Base-by-base conservation (phyloP, 257 asterid genomes). In the Gentiana macrophylla region DNA sequence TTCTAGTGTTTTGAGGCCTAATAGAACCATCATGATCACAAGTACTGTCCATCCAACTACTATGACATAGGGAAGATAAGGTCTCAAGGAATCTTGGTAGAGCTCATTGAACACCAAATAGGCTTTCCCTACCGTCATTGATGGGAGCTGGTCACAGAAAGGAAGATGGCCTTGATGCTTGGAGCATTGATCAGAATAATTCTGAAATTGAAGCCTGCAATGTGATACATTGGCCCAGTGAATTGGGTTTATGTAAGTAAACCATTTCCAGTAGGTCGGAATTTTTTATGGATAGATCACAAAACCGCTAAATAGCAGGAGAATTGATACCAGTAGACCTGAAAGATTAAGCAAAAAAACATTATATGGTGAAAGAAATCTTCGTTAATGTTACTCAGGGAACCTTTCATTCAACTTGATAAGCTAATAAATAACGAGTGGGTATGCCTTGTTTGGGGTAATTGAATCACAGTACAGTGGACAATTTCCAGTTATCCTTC, bases 191-290 rank as follows among this genome's bases (percentile, higher is more conserved):
- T 48, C 63, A 59, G 34, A 32, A 59, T 59, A 59, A 59, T 59
- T 6, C 36, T 59, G 47, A 35, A 59, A 59, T n/a, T 59, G 63
- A 35, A 49, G 36, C 32, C 63, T 48, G 46, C 63, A 59, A 37
- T 45, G 48, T 47, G 63, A 59, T 12, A 59, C 37, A 35, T 59
- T 59, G 44, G 63, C 63, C 63, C 55, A 59, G 45, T 46, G 63
- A 15, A 59, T 59, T 36, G 63, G 63, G 24, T 59, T 59, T 47
- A 35, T 35, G 13, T 48, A 59, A 6, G 34, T 35, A 4, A 59
- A 44, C 63, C 63, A 59, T 34, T 59, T 59, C 63, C 63, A 59
- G 63, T 59, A 59, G 55, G 55, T 34, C 35, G 47, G 63, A 46
- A 59, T 48, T 12, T 59, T 59, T 35, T 35, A 59, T 1, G 55